A percentile compares a stretch with the other conserved stretches of the same genome.
Conservation (phyloP, 345 rosid species). For the Acer saccharum region DNA sequence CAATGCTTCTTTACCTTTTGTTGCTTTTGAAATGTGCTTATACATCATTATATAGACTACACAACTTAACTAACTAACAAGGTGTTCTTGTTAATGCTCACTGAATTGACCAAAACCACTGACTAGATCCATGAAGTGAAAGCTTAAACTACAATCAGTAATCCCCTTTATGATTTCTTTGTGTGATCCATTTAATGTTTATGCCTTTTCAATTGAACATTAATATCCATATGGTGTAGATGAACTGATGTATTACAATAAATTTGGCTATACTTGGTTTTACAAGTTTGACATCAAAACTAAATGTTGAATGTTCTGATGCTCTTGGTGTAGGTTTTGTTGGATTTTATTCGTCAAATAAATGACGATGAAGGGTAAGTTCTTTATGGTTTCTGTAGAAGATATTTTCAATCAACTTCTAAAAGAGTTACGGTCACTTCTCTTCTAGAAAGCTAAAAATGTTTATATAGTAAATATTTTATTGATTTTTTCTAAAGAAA, state of each 20-base stretch:
- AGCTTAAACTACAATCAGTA: not conserved
- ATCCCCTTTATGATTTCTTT: not conserved
- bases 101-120: slow-evolving; percentile 6
- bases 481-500: slow-evolving; percentile 12
- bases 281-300: slow-evolving; percentile 16
- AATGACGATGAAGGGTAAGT: slow-evolving; percentile 97
- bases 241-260: not conserved
- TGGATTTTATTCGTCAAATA: slow-evolving; percentile 89
- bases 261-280: slow-evolving; percentile 5
- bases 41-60: not conserved
- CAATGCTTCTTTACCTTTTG: not conserved
- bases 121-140: not conserved
- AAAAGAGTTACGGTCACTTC: not conserved
- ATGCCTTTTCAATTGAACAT: not conserved
- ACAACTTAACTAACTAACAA: not conserved
- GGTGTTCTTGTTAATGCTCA: not conserved
- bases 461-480: not conserved
- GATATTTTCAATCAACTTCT: not conserved
- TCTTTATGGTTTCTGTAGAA: slow-evolving; percentile 12
- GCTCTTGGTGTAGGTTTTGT: slow-evolving; percentile 65
- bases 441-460: slow-evolving; percentile 16
- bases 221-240: not conserved
- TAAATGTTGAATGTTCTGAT: slow-evolving; percentile 13
- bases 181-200: not conserved
- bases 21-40: not conserved